Evolutionary conservation across 176 grass and related monocot genomes (phyloP).

Genomic region (Aegilops speltoides): DNA sequence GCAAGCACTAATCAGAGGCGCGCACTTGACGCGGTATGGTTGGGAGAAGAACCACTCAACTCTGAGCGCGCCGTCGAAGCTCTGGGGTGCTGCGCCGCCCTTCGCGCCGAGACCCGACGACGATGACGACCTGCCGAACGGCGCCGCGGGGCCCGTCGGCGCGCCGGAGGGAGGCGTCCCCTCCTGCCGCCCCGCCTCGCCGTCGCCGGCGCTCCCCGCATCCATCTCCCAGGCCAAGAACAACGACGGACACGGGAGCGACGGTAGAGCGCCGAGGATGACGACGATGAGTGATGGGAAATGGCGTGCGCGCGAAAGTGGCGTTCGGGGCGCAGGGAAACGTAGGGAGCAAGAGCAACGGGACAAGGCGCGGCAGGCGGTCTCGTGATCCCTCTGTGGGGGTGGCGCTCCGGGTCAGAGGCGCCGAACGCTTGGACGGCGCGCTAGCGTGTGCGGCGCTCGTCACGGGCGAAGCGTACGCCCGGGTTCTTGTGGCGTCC

Average conservation of each 20-base stretch:
- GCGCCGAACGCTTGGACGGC: neutral
- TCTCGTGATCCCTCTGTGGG: slow-evolving; percentile 36
- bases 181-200: neutral
- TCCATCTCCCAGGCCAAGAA: neutral
- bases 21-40: neutral
- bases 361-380: slow-evolving; percentile 35
- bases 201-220: neutral
- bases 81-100: neutral
- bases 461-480: slow-evolving; percentile 23
- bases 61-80: slow-evolving; percentile 52
- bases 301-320: slow-evolving; percentile 14
- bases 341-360: neutral
- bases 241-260: neutral
- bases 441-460: slow-evolving; percentile 3
- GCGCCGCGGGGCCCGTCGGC: slow-evolving; percentile 22
- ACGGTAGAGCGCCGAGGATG: neutral
- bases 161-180: neutral
- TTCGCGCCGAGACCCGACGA: neutral
- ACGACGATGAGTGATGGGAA: neutral
- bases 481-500: neutral
- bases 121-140: slow-evolving; percentile 17
- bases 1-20: neutral
- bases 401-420: neutral
- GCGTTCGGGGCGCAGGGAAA: neutral
- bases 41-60: slow-evolving; percentile 4